Evolutionary conservation across 139 green algal species (phyloP).

Genomic region (Chlamydomonas sp.): DNA sequence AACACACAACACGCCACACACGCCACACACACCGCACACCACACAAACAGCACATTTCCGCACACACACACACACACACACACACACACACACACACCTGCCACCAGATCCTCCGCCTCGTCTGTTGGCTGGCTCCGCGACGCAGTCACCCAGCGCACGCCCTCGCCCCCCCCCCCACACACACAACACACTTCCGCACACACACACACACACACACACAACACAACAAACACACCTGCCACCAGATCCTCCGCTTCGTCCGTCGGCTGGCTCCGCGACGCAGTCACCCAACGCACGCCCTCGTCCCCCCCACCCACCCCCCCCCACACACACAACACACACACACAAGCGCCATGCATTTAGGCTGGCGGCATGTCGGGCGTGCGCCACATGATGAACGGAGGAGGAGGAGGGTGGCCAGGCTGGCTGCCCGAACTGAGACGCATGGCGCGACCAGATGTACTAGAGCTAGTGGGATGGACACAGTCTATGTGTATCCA

Average conservation of each 20-base stretch:
- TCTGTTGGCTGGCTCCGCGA: neutral
- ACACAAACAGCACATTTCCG: neutral
- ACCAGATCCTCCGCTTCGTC: slow-evolving; percentile 25
- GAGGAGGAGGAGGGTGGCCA: neutral
- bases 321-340: no score
- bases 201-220: no score
- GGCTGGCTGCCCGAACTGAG: neutral
- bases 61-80: neutral
- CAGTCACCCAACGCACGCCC: slow-evolving; percentile 46
- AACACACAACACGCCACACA: no score
- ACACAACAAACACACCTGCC: slow-evolving; percentile 20
- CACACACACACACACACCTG: neutral
- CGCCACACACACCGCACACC: no score
- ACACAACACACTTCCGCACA: no score
- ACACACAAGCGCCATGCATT: no score
- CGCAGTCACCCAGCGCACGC: neutral
- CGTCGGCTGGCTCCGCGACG: slow-evolving; percentile 32
- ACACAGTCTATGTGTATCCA: no score
- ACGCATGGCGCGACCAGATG: neutral
- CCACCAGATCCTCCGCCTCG: neutral
- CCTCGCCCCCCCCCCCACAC: no score
- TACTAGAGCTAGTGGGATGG: no score
- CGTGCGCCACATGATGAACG: slow-evolving; percentile 22
- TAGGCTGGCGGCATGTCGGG: no score
- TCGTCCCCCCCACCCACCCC: slow-evolving; percentile 33